Evolutionary conservation across 2,329 filamentous ascomycete genomes (phyloP).

Genomic region (Dendryphion nanum): DNA sequence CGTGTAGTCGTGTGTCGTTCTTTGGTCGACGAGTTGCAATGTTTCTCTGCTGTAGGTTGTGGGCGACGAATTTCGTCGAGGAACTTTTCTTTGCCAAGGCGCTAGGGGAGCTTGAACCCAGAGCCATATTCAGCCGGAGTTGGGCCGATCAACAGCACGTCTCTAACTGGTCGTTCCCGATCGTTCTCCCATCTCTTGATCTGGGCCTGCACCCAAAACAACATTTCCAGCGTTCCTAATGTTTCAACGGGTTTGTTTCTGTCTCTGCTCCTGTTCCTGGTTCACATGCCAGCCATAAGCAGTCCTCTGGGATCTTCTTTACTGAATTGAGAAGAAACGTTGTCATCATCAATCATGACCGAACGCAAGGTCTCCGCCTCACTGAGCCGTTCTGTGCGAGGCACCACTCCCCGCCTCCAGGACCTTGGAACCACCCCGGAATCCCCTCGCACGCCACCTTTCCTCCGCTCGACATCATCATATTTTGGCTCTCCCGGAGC

Average conservation of each 20-base stretch:
- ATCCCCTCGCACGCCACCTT: conserved; percentile 43
- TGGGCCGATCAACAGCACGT: no score
- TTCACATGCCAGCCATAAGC: background rate
- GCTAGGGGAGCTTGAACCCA: conserved; percentile 5
- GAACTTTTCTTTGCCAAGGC: no score
- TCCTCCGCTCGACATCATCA: conserved; percentile 59
- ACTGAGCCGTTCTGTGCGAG: conserved; percentile 27
- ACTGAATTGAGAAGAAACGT: no score
- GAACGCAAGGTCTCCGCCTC: conserved; percentile 34
- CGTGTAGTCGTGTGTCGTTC: no score
- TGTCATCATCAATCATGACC: conserved; percentile 13
- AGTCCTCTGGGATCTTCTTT: background rate
- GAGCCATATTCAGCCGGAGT: no score
- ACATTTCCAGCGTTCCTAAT: background rate
- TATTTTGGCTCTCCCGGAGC: conserved; percentile 58
- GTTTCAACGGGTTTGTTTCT: background rate
- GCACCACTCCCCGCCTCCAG: conserved; percentile 31
- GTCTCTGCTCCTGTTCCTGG: background rate
- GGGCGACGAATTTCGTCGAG: no score
- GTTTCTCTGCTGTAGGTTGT: no score
- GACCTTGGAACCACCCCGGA: conserved; percentile 38
- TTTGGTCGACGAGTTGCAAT: no score
- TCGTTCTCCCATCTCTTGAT: no score
- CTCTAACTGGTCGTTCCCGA: no score
- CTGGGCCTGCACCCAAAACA: no score